phyloP scores from a whole-genome alignment of 2,329 filamentous ascomycete species.

The Sphaceloma murrayae region DNA sequence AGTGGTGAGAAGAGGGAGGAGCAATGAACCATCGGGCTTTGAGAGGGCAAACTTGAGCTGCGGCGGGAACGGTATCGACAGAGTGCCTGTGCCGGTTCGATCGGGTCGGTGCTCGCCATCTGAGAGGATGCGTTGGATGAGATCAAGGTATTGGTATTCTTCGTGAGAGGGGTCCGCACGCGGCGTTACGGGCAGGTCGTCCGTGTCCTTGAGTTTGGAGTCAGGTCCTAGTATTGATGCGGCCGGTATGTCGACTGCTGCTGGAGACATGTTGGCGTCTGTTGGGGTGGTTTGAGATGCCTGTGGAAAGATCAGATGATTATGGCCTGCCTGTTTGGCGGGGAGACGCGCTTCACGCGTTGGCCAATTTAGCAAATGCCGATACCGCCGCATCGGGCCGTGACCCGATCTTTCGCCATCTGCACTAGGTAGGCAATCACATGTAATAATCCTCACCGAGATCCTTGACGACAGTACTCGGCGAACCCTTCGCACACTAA shows the following conservation, averaged over 20 bases:
- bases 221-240: constrained; percentile 23
- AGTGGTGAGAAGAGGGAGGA: constrained; percentile 89
- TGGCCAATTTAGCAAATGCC: constrained; percentile 6
- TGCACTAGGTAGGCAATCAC: constrained; percentile 6
- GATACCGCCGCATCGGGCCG: constrained; percentile 7
- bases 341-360: background rate
- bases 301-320: no score
- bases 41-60: constrained; percentile 82
- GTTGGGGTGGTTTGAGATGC: background rate
- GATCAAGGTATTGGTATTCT: constrained; percentile 86
- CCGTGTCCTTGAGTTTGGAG: constrained; percentile 21
- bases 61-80: constrained; percentile 76
- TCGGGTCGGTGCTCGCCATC: constrained; percentile 83
- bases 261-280: constrained; percentile 24
- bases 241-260: constrained; percentile 25
- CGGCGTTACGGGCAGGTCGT: constrained; percentile 21
- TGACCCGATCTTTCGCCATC: background rate
- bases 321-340: constrained; percentile 1
- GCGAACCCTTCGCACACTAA: no score
- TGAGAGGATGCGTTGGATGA: constrained; percentile 75
- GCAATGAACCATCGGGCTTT: constrained; percentile 44
- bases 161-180: constrained; percentile 49
- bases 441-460: background rate
- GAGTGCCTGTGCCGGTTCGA: constrained; percentile 85
- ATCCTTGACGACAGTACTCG: no score